phyloP scores from a whole-genome alignment of 352 stramenopile species.

The Pythium oligandrum region DNA sequence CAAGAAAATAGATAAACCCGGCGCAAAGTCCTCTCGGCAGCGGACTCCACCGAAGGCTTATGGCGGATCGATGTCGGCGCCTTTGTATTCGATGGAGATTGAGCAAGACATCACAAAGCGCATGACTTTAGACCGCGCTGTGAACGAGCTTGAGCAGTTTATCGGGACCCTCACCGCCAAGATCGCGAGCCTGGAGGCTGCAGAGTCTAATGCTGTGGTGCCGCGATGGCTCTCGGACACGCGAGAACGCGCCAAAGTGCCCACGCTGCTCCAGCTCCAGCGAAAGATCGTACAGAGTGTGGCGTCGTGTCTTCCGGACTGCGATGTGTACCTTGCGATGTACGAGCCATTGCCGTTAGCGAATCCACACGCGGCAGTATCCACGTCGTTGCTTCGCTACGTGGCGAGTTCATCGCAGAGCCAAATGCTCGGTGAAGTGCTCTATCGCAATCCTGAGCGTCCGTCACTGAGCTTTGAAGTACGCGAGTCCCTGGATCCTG shows the following conservation, averaged over 20 bases:
- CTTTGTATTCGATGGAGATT: constrained; percentile 47
- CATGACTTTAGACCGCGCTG: constrained; percentile 42
- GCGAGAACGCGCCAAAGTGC: constrained; percentile 20
- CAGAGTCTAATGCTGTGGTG: constrained; percentile 4
- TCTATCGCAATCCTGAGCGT: constrained; percentile 11
- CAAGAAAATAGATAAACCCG: no score
- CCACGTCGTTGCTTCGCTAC: constrained; percentile 37
- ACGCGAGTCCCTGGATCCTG: constrained; percentile 19
- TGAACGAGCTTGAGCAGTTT: constrained; percentile 34
- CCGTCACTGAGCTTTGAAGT: constrained; percentile 27
- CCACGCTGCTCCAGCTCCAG: constrained; percentile 59
- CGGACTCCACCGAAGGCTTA: neutral
- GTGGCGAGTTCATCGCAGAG: constrained; percentile 45
- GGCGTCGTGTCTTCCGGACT: constrained; percentile 55
- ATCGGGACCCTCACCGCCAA: constrained; percentile 25
- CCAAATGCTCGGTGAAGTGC: constrained; percentile 30
- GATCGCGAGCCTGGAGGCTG: constrained; percentile 10
- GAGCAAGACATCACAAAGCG: constrained; percentile 49
- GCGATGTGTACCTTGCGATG: constrained; percentile 68
- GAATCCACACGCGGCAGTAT: constrained; percentile 14
- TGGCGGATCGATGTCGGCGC: neutral
- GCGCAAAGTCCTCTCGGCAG: no score
- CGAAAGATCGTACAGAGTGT: constrained; percentile 49
- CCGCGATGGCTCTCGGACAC: constrained; percentile 12
- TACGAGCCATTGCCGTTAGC: constrained; percentile 44